Base-by-base conservation (phyloP, 495 filamentous ascomycete species). In the Friedmanniomyces endolithicus region DNA sequence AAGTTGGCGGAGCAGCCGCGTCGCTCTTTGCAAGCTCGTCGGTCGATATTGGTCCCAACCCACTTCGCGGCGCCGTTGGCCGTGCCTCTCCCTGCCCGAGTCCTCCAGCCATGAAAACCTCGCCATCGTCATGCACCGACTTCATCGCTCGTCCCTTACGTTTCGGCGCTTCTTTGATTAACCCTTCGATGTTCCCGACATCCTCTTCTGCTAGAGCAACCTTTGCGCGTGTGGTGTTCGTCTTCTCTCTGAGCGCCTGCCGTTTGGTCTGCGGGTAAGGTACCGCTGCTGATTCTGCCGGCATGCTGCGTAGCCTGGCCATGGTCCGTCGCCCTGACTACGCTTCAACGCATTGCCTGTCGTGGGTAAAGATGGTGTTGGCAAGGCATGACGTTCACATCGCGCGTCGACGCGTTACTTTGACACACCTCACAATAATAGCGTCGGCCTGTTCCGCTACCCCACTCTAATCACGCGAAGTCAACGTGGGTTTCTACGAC, bases 201-300 rank as follows among this genome's bases (percentile, higher is more conserved):
- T 55, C 45, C 14, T 62, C 51, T 31, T 35, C 27, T 23, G 35
- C 52, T 50, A 6, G 19, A 7, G 53, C 31, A 3, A 23, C 17
- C 45, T 52, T 56, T 22, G 50, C 17, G 47, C 54, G 53, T 17
- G 54, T 53, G 19, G 51, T 58, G 40, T 62, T 62, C 23, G 59
- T 62, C 48, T 58, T 62, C 44, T 62, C 59, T 27, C 47, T 50
- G 27, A 62, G 39, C 17, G 59, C 55, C 11, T 23, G 35, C 11
- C 59, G 48, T 25, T 40, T 33, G 2, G 9, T 25, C 20, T 45
- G 58, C 39, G 17, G 11, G 25, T 54, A 23, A 27, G 53, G 33
- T 1, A n/a, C 11, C 23, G 41, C 9, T 24, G 50, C 16, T 20
- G 24, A n/a, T 22, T 48, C 41, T 16, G 22, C 12, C 8, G 58